phyloP scores from a whole-genome alignment of 140 eudicot genomes.

The Stevia rebaudiana region DNA sequence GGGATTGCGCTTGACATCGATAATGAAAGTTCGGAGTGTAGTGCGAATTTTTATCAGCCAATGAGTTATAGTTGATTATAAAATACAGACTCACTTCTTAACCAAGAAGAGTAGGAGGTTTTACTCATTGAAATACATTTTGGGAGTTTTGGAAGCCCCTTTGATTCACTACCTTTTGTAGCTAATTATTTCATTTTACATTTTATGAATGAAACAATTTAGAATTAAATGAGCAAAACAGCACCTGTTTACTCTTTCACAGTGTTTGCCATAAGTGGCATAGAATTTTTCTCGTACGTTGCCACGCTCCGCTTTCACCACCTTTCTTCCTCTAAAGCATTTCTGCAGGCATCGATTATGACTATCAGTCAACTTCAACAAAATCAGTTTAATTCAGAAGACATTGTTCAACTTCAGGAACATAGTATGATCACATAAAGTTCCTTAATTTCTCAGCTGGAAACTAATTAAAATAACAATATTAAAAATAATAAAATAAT shows the following conservation, averaged over 20 bases:
- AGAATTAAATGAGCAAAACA: background rate
- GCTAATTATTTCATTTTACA: background rate
- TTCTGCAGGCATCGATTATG: constrained; percentile 41
- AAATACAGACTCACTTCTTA: background rate
- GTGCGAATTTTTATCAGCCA: too few relatives aligned
- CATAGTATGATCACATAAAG: background rate
- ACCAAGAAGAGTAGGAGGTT: background rate
- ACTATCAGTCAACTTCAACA: background rate
- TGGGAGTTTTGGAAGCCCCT: background rate
- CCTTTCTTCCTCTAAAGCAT: constrained; percentile 91
- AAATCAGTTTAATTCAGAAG: background rate
- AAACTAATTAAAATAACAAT: background rate
- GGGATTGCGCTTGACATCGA: too few relatives aligned
- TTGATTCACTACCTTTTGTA: background rate
- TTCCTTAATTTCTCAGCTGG: background rate
- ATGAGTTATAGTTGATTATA: too few relatives aligned
- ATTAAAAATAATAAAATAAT: background rate
- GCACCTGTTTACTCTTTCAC: constrained; percentile 75
- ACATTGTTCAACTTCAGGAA: constrained; percentile 20
- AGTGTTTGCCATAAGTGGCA: constrained; percentile 57
- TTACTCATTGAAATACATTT: background rate
- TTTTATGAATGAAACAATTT: background rate
- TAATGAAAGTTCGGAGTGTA: too few relatives aligned
- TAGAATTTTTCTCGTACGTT: constrained; percentile 61
- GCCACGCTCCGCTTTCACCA: constrained; percentile 59